A percentile compares a stretch with the other conserved stretches of the same genome.
Conservation (phyloP, 768 basidiomycete species). For the Tylopilus sp. region DNA sequence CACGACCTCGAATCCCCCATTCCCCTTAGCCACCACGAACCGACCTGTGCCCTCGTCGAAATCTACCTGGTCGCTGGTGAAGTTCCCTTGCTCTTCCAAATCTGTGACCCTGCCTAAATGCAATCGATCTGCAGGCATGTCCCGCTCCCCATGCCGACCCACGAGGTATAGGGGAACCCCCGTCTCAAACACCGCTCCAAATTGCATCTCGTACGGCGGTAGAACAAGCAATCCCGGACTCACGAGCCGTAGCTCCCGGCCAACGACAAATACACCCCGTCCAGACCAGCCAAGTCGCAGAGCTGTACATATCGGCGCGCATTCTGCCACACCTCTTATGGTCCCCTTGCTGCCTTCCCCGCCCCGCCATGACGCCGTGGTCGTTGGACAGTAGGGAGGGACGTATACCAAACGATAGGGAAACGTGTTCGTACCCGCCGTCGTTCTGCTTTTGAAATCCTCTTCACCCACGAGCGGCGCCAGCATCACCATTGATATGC, state of each 20-base stretch:
- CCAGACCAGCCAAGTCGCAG: constrained; percentile 26
- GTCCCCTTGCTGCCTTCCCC: not conserved
- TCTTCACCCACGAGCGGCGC: constrained; percentile 16
- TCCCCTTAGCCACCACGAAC: constrained; percentile 24
- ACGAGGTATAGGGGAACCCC: constrained; percentile 19
- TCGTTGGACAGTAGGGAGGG: constrained; percentile 5
- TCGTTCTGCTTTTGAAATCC: not conserved
- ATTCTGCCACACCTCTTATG: not conserved
- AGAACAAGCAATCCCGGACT: constrained; percentile 23
- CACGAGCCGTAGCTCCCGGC: constrained; percentile 22
- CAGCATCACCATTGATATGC: constrained; percentile 25
- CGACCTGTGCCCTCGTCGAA: constrained; percentile 32
- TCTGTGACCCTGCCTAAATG: not conserved
- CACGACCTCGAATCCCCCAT: constrained; percentile 28
- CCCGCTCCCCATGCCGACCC: not conserved
- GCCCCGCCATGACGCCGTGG: not conserved
- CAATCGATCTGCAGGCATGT: not conserved
- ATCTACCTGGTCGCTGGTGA: constrained; percentile 21
- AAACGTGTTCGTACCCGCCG: constrained; percentile 6
- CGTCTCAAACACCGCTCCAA: constrained; percentile 26
- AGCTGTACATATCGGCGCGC: constrained; percentile 8
- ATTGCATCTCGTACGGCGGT: constrained; percentile 29
- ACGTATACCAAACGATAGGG: constrained; percentile 19
- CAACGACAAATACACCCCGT: constrained; percentile 27
- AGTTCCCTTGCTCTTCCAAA: not conserved